Evolutionary conservation across 257 asterid species (phyloP).

Genomic region (Vinca minor): DNA sequence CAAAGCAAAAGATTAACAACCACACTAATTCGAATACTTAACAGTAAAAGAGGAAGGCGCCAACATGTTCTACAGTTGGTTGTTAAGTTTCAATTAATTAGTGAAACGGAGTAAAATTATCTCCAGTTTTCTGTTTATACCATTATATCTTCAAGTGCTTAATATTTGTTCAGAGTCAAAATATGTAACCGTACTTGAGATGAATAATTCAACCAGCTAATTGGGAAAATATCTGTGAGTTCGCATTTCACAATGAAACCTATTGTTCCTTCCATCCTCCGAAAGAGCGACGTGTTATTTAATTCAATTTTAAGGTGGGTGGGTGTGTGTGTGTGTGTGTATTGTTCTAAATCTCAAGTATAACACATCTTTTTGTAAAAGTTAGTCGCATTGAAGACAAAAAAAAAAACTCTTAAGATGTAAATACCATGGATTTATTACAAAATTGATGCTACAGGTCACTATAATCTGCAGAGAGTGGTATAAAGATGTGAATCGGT

Average conservation of each 20-base stretch:
- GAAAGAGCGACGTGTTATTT: neutral
- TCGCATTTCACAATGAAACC: neutral
- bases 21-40: neutral
- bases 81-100: neutral
- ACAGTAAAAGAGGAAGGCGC: neutral
- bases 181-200: neutral
- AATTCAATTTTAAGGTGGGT: neutral
- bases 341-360: neutral
- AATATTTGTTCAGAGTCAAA: neutral
- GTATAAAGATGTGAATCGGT: neutral
- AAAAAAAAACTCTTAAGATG: neutral
- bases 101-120: neutral
- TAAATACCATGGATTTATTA: neutral
- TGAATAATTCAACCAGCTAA: neutral
- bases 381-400: neutral
- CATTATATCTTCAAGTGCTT: neutral
- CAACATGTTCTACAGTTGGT: neutral
- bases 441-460: neutral
- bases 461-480: neutral
- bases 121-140: neutral
- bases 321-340: no score
- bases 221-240: neutral
- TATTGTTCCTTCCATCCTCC: neutral
- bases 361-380: neutral
- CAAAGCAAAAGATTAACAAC: neutral